Evolutionary conservation across 495 filamentous ascomycete species (phyloP), one percentile per base, ranked within the genome.

Genomic region (Apiosordaria backusii): DNA sequence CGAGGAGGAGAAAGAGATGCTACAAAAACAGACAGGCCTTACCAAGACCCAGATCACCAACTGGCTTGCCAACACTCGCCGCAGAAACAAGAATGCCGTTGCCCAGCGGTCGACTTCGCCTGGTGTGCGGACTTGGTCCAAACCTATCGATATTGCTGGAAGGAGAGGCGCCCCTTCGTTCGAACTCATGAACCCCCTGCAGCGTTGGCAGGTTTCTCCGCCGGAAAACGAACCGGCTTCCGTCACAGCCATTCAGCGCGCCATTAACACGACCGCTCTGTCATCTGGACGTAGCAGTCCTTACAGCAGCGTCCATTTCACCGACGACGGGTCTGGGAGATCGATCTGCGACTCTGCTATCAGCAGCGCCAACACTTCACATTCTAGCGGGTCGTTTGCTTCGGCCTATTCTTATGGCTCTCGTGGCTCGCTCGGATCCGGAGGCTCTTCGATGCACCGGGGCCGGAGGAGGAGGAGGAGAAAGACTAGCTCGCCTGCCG

Each of bases 161-260:
- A 76, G 79, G 64, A 78, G 76, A 64, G 78, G 78, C 4, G 80
- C 78, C 6, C 76, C 82, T 66, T 76, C 79, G 27, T 66, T 87
- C 24, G 85, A 89, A 40, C 78, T 85, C 75, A 88, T 93, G 87
- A 91, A 91, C 67, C 92, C 92, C 13, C 76, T 96, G 58, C 91
- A 96, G 77, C 83, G 92, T 82, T 96, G 92, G 92, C 87, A 90
- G 76, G 82, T 89, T 77, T 93, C 90, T 63, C 92, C 92, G 7
- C 92, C 92, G 21, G 91, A 95, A 80, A 84, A 94, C 81, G 92
- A 95, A 87, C 87, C 92, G 55, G 92, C 91, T 68, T 84, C 89
- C 15, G 86, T 91, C 26, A 86, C 86, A 25, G 92, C 87, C 79
- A 95, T 96, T 83, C 86, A 86, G 24, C 85, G 88, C 67, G 91